Conservation (phyloP, 192 early-diverging fungal genomes). For the Diversispora epigaea region DNA sequence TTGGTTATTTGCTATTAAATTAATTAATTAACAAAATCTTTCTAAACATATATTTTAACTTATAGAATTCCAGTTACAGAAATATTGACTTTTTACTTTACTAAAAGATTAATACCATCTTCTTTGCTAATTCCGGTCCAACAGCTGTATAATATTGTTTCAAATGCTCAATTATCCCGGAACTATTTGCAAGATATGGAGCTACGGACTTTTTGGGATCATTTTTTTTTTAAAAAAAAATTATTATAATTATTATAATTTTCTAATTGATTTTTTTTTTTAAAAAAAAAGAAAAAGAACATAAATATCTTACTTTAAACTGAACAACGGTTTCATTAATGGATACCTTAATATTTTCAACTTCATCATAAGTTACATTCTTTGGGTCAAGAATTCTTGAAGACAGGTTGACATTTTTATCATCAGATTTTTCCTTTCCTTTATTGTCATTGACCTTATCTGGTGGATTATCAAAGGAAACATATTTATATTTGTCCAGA, state of each 20-base stretch:
- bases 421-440: constrained; percentile 9
- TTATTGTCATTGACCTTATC: constrained; percentile 31
- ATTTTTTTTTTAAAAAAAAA: background rate
- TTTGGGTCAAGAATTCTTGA: constrained; percentile 34
- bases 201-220: background rate
- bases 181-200: constrained; percentile 6
- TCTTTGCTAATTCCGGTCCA: constrained; percentile 37
- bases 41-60: too few species aligned
- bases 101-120: constrained; percentile 32
- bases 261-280: background rate
- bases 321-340: background rate
- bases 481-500: constrained; percentile 55
- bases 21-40: too few species aligned
- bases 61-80: too few species aligned
- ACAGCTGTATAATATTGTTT: constrained; percentile 36
- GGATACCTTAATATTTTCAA: background rate
- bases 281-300: background rate
- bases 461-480: constrained; percentile 39
- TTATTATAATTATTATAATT: background rate
- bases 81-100: too few species aligned
- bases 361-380: background rate
- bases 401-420: background rate
- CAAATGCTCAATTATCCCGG: constrained; percentile 5
- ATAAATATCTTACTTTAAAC: background rate
- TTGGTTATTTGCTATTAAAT: too few species aligned